These are phyloP conservation scores for Dothideomycetidae sp. DNA, from an alignment of 2,329 filamentous ascomycete species.

Conservation along the genomic window DNA sequence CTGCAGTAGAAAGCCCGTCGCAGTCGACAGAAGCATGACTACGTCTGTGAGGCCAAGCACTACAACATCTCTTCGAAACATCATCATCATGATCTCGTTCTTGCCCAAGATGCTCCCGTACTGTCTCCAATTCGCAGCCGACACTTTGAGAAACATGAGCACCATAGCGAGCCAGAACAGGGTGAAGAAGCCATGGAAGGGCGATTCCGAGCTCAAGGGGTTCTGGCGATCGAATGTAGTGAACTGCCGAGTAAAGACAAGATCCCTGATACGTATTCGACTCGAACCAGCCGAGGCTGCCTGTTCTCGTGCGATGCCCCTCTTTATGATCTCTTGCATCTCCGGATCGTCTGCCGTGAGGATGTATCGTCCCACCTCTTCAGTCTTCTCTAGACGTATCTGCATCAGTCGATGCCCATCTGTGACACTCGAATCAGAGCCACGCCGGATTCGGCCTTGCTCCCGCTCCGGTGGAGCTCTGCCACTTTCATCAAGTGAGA, in stretches of 20 bases:
- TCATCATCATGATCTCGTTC: constrained; percentile 57
- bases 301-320: constrained; percentile 30
- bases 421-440: constrained; percentile 9
- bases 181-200: constrained; percentile 67
- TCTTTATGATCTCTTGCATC: constrained; percentile 32
- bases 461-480: constrained; percentile 1
- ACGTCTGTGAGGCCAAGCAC: constrained; percentile 48
- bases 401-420: constrained; percentile 27
- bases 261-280: constrained; percentile 34
- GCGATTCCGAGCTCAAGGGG: constrained; percentile 46
- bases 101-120: constrained; percentile 54
- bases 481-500: constrained; percentile 4
- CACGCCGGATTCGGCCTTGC: constrained; percentile 9
- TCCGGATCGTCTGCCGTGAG: constrained; percentile 37
- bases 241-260: constrained; percentile 60
- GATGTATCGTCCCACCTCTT: constrained; percentile 32
- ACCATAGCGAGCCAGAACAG: constrained; percentile 62
- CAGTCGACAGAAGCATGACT: constrained; percentile 51
- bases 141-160: constrained; percentile 52
- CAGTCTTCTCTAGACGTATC: constrained; percentile 33
- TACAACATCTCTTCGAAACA: constrained; percentile 44
- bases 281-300: constrained; percentile 22
- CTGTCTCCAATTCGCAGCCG: constrained; percentile 51
- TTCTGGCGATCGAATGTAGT: constrained; percentile 65
- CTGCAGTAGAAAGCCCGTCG: constrained; percentile 53